A percentile compares a stretch with the other conserved stretches of the same genome.
phyloP scores from a whole-genome alignment of 148 eudicot genomes.

The Rhododendron ovatum region DNA sequence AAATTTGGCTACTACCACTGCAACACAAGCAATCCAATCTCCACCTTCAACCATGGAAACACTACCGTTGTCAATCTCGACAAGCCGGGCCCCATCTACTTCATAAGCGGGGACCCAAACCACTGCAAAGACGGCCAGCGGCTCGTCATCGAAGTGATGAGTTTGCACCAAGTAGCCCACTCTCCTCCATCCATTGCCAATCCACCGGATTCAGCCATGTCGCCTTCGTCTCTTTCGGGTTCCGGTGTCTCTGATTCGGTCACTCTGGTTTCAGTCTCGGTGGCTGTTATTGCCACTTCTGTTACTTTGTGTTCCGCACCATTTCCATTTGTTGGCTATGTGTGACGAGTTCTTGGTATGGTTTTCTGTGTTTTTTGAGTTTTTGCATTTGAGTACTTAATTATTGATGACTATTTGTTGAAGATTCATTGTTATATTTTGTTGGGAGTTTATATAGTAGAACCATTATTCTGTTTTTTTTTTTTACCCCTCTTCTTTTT shows the following conservation, averaged over 20 bases:
- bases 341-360: not conserved
- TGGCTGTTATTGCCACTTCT: not conserved
- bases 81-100: slow-evolving; percentile 38
- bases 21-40: slow-evolving; percentile 28
- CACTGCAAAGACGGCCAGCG: slow-evolving; percentile 57
- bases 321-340: not conserved
- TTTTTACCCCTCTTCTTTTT: not conserved
- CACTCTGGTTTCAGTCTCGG: not conserved
- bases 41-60: slow-evolving; percentile 38
- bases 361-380: not conserved
- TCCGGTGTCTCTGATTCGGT: not conserved
- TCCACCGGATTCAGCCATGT: not conserved
- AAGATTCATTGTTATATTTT: not conserved
- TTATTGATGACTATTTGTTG: not conserved
- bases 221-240: slow-evolving; percentile 12
- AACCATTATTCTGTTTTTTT: too few species aligned
- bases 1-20: slow-evolving; percentile 76
- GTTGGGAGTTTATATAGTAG: not conserved
- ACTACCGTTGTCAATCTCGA: slow-evolving; percentile 40
- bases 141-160: slow-evolving; percentile 37
- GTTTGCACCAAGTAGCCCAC: slow-evolving; percentile 9
- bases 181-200: slow-evolving; percentile 7
- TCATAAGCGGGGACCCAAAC: slow-evolving; percentile 45
- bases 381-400: not conserved
- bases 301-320: not conserved